phyloP scores from a whole-genome alignment of 176 grass and related monocot genomes.

The Stipa capillata region DNA sequence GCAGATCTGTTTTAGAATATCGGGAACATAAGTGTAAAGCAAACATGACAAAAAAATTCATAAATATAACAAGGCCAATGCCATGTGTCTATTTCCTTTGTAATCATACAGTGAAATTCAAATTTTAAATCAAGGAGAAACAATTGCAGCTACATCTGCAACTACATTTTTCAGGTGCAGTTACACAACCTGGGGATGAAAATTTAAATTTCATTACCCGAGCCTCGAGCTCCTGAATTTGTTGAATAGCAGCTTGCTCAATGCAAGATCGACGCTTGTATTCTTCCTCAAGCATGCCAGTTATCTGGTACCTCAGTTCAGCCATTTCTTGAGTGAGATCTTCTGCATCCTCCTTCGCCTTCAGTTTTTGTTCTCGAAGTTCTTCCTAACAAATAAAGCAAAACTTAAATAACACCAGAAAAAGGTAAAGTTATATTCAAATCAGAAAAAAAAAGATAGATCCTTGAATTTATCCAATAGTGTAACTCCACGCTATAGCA shows the following conservation, averaged over 20 bases:
- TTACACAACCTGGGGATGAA: neutral
- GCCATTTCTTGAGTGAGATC: too few relatives aligned
- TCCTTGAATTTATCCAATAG: neutral
- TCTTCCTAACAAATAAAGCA: too few relatives aligned
- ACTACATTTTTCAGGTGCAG: too few relatives aligned
- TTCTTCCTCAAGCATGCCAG: too few relatives aligned
- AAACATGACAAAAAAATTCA: neutral
- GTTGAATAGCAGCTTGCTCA: too few relatives aligned
- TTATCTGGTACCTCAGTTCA: too few relatives aligned
- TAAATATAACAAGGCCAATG: neutral
- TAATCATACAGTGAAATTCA: too few relatives aligned
- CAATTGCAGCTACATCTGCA: neutral
- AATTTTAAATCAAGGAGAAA: neutral
- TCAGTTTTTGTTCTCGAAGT: too few relatives aligned
- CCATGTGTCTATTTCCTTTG: neutral
- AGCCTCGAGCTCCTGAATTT: constrained; percentile 61
- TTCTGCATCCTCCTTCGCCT: too few relatives aligned
- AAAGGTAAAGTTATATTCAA: neutral
- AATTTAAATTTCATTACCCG: constrained; percentile 48
- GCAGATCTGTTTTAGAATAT: constrained; percentile 7
- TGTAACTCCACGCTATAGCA: neutral
- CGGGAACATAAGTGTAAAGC: neutral
- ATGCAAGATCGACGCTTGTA: too few relatives aligned
- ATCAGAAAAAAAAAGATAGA: neutral
- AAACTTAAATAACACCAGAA: neutral